A percentile compares a stretch with the other conserved stretches of the same genome.
Evolutionary conservation across 2,329 filamentous ascomycete genomes (phyloP).

Genomic region (Bipolaris sorokiniana): DNA sequence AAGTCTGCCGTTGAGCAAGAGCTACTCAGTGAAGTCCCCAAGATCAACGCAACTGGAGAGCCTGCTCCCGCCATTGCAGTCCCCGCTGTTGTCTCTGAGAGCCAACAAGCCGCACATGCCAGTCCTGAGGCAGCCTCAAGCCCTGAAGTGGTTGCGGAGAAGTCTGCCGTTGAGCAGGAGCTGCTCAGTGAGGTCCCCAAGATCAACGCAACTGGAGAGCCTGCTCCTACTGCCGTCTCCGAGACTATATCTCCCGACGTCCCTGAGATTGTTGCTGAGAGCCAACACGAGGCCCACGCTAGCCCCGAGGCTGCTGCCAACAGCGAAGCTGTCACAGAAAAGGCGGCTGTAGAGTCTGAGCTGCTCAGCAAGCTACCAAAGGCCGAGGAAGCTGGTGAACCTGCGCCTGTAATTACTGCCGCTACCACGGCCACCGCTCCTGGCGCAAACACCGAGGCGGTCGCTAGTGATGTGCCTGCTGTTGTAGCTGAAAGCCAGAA

Average conservation of each 20-base stretch:
- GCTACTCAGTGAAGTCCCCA: slow-evolving; percentile 55
- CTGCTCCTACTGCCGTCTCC: slow-evolving; percentile 24
- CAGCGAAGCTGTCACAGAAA: slow-evolving; percentile 70
- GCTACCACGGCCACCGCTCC: slow-evolving; percentile 18
- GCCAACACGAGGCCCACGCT: slow-evolving; percentile 68
- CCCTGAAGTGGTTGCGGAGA: slow-evolving; percentile 70
- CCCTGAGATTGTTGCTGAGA: slow-evolving; percentile 71
- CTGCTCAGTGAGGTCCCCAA: slow-evolving; percentile 67
- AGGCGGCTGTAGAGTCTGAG: slow-evolving; percentile 74
- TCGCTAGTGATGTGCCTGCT: slow-evolving; percentile 55
- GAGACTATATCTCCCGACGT: slow-evolving; percentile 43
- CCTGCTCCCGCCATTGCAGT: slow-evolving; percentile 35
- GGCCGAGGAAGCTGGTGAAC: slow-evolving; percentile 33
- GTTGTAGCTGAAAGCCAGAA: slow-evolving; percentile 75
- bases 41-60: slow-evolving; percentile 51
- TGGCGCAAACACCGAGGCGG: slow-evolving; percentile 19
- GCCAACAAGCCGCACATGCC: slow-evolving; percentile 68
- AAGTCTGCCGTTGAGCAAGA: slow-evolving; percentile 76
- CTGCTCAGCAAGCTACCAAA: slow-evolving; percentile 55
- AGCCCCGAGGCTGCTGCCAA: slow-evolving; percentile 70
- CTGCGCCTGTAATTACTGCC: slow-evolving; percentile 27
- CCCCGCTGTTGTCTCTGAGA: slow-evolving; percentile 71
- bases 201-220: slow-evolving; percentile 51
- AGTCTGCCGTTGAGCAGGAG: slow-evolving; percentile 74
- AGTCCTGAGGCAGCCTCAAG: slow-evolving; percentile 70